phyloP scores from a whole-genome alignment of 208 protist genomes.

The Crithidia brevicula region DNA sequence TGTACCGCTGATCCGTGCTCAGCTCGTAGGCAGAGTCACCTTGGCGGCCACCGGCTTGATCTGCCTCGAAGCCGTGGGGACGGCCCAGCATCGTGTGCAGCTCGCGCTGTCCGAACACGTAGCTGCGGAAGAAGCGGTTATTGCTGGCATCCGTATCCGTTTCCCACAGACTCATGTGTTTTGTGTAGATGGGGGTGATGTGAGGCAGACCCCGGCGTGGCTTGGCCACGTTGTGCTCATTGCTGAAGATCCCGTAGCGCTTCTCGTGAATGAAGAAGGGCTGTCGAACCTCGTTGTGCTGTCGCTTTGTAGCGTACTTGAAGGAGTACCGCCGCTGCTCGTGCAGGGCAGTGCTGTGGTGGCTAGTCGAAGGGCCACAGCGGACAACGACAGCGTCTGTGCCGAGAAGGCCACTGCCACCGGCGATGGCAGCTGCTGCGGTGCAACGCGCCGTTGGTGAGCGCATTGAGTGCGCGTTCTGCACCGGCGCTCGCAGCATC shows the following conservation, averaged over 20 bases:
- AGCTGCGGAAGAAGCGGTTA: conserved; percentile 85
- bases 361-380: neutral
- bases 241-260: conserved; percentile 83
- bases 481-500: conserved; percentile 32
- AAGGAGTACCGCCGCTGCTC: conserved; percentile 80
- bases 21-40: conserved; percentile 74
- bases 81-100: conserved; percentile 77
- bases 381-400: neutral
- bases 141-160: conserved; percentile 87
- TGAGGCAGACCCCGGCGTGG: conserved; percentile 69
- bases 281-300: conserved; percentile 84
- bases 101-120: conserved; percentile 80
- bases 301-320: conserved; percentile 83
- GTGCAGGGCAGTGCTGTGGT: conserved; percentile 17
- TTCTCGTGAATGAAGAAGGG: conserved; percentile 89
- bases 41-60: conserved; percentile 53
- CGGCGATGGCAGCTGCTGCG: conserved; percentile 22
- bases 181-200: conserved; percentile 77
- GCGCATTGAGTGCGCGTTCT: conserved; percentile 19
- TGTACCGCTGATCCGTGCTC: conserved; percentile 72
- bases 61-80: conserved; percentile 76
- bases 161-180: conserved; percentile 89
- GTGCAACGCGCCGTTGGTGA: conserved; percentile 28
- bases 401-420: conserved; percentile 27
- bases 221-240: conserved; percentile 77